Evolutionary conservation across 345 rosid species (phyloP).

Genomic region (Luvunga scandens): DNA sequence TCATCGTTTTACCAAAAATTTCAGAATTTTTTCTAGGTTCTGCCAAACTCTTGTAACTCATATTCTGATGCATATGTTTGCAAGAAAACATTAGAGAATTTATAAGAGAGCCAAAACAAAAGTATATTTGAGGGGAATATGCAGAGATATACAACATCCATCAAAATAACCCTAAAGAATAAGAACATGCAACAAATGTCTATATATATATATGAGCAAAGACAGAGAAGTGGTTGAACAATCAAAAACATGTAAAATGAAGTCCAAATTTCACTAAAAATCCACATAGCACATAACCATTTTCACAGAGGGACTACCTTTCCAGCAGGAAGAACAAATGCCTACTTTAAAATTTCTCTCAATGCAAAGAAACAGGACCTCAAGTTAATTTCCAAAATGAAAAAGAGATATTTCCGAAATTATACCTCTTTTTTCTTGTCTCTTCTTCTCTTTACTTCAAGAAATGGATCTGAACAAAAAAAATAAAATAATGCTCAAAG

Average conservation of each 20-base stretch:
- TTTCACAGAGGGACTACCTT: background rate
- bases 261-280: background rate
- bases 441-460: slow-evolving; percentile 69
- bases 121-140: background rate
- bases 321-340: background rate
- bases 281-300: background rate
- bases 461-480: slow-evolving; percentile 66
- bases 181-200: background rate
- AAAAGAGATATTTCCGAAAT: background rate
- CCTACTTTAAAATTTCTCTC: background rate
- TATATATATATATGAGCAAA: no score
- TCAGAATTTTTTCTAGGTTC: slow-evolving; percentile 36
- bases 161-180: background rate
- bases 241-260: background rate
- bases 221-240: background rate
- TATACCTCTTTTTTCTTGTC: slow-evolving; percentile 85
- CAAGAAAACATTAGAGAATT: slow-evolving; percentile 14
- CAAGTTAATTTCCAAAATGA: background rate
- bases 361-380: background rate
- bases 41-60: slow-evolving; percentile 30
- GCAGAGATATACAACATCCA: background rate
- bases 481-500: slow-evolving; percentile 2
- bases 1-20: slow-evolving; percentile 29
- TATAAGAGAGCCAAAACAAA: background rate
- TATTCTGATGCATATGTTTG: slow-evolving; percentile 39